Evolutionary conservation across 2,329 filamentous ascomycete species (phyloP), one percentile per base, ranked within the genome.

Genomic region (Penicillium brevicompactum): DNA sequence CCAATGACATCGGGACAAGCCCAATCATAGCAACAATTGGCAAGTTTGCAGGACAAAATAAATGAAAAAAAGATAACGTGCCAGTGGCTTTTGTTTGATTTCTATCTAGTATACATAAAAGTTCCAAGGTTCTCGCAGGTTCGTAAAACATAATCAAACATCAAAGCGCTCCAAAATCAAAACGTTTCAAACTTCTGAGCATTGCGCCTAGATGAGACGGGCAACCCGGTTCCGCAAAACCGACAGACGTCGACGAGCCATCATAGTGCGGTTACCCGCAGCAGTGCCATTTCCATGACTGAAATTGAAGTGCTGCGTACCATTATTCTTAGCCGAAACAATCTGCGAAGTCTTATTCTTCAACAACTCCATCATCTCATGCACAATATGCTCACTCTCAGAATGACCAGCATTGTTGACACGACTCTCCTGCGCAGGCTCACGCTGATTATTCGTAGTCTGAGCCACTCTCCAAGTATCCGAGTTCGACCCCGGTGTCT

Each of bases 221-320:
- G 52, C n/a, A n/a, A 30, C 31, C 4, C 62, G 55, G 42, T 54
- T 62, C 11, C 63, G 62, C 60, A 65, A 49, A 27, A 62, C 55
- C 51, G 63, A 65, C 44, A 65, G 34, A 42, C 59, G 61, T n/a
- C 63, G 54, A 44, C 59, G 57, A n/a, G 59, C 52, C 13, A 63
- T 41, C 45, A 54, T 44, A 32, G 61, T 61, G 1, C n/a, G 56
- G 42, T 62, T 62, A 4, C 43, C 55, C 3, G 54, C 32, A 1
- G 32, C 40, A 44, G 62, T 65, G 4, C 49, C 57, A 57, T 66
- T 65, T 8, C 37, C 43, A 10, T 30, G 7, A 13, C 53, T 57
- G 7, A 24, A 43, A 48, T 62, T 56, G 6, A 53, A 10, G n/a
- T 43, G 44, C 18, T 46, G 53, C 1, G 43, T 51, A 7, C 44